Evolutionary conservation across 805 yeast species (phyloP).

Genomic region (Saccharomycopsis fodiens): DNA sequence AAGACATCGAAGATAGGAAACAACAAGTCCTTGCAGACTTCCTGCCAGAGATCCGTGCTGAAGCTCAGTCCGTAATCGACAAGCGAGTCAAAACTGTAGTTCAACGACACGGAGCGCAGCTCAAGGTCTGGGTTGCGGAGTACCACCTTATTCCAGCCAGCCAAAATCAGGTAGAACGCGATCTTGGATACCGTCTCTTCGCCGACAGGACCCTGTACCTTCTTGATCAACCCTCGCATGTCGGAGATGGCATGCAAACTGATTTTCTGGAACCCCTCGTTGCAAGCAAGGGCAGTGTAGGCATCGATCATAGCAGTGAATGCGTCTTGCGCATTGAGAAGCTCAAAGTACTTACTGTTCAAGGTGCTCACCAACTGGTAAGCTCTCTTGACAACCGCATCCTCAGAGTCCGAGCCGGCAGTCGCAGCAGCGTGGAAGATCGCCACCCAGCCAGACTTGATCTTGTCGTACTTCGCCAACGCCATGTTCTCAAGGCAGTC

Average conservation of each 20-base stretch:
- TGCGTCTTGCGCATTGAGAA: slow-evolving; percentile 40
- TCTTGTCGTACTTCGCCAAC: slow-evolving; percentile 58
- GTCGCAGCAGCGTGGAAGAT: slow-evolving; percentile 70
- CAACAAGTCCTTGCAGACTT: slow-evolving; percentile 64
- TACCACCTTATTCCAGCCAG: slow-evolving; percentile 78
- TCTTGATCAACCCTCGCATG: slow-evolving; percentile 52
- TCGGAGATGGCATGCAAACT: slow-evolving; percentile 77
- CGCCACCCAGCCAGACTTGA: slow-evolving; percentile 93
- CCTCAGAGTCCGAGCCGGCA: slow-evolving; percentile 58
- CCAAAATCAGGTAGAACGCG: slow-evolving; percentile 80
- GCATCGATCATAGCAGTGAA: slow-evolving; percentile 60
- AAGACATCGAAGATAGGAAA: slow-evolving; percentile 88
- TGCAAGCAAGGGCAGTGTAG: slow-evolving; percentile 75
- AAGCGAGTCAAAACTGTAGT: slow-evolving; percentile 72
- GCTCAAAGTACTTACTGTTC: slow-evolving; percentile 53
- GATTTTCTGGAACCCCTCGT: slow-evolving; percentile 69
- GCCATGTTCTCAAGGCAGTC: slow-evolving; percentile 87
- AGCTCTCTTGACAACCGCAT: slow-evolving; percentile 54
- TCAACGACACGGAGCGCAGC: slow-evolving; percentile 83
- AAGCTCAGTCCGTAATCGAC: slow-evolving; percentile 75
- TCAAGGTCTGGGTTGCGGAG: slow-evolving; percentile 94
- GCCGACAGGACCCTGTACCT: slow-evolving; percentile 30
- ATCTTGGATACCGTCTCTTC: slow-evolving; percentile 16
- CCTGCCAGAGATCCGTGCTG: slow-evolving; percentile 72
- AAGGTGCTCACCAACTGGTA: slow-evolving; percentile 47